phyloP scores from a whole-genome alignment of 306 rosid genomes.

The Vicia sativa region DNA sequence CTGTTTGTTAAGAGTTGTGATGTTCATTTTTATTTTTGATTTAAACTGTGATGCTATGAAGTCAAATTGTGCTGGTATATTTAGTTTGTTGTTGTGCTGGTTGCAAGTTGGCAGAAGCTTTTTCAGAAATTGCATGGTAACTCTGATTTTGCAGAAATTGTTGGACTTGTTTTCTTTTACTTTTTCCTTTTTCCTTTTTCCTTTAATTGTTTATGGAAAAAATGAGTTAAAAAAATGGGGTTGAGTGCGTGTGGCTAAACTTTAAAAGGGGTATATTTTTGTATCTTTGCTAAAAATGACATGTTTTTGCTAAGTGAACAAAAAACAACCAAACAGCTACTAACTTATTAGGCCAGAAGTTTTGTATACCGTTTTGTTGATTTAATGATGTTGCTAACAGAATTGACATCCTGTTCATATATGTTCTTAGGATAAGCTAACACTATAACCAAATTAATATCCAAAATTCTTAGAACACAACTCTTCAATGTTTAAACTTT shows the following conservation, averaged over 20 bases:
- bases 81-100: conserved; percentile 43
- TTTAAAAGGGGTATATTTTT: conserved; percentile 10
- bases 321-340: conserved; percentile 20
- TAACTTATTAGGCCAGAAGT: too few species aligned
- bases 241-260: conserved; percentile 14
- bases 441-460: not conserved
- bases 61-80: too few species aligned
- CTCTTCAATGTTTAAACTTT: conserved; percentile 18
- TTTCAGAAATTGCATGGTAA: conserved; percentile 52
- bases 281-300: conserved; percentile 26
- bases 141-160: conserved; percentile 44
- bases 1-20: too few species aligned
- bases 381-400: not conserved
- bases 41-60: too few species aligned
- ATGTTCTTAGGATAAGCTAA: conserved; percentile 18
- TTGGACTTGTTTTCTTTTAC: conserved; percentile 2
- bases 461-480: not conserved
- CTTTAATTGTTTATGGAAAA: conserved; percentile 8
- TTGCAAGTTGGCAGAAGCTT: conserved; percentile 58
- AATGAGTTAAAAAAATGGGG: not conserved
- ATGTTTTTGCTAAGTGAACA: conserved; percentile 2
- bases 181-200: not conserved
- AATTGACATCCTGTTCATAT: conserved; percentile 15
- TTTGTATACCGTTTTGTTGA: conserved; percentile 13
- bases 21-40: too few species aligned